Evolutionary conservation across 202 grass and related monocot genomes (phyloP).

Genomic region (Carex arenaria): DNA sequence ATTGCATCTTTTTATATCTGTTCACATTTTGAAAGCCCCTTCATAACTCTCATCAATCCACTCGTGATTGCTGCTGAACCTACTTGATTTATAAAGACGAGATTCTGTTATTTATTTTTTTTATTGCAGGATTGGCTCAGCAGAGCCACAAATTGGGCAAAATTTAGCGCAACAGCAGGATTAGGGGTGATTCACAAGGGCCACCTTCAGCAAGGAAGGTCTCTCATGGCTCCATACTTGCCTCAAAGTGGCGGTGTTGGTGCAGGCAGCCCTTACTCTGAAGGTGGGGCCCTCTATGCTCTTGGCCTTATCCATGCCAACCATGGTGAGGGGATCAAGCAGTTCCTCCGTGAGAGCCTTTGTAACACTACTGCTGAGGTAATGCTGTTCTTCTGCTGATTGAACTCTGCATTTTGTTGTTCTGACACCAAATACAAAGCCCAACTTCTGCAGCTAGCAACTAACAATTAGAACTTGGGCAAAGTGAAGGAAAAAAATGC

Average conservation of each 20-base stretch:
- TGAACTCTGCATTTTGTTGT: not conserved
- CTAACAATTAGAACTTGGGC: not conserved
- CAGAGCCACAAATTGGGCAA: slow-evolving; percentile 99
- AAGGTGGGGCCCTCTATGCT: slow-evolving; percentile 97
- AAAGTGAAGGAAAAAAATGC: not conserved
- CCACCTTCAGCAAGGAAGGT: slow-evolving; percentile 92
- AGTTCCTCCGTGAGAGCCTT: slow-evolving; percentile 94
- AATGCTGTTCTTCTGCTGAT: slow-evolving; percentile 20
- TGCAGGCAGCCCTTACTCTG: slow-evolving; percentile 96
- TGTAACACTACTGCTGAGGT: slow-evolving; percentile 93
- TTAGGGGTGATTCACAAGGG: slow-evolving; percentile 98
- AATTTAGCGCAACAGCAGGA: slow-evolving; percentile 95
- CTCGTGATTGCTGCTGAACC: not conserved
- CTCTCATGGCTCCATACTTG: slow-evolving; percentile 98
- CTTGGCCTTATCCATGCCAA: slow-evolving; percentile 99
- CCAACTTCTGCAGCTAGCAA: not conserved
- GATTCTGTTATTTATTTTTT: slow-evolving; percentile 12
- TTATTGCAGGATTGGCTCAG: slow-evolving; percentile 87
- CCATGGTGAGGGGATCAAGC: slow-evolving; percentile 98
- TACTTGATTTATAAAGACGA: not conserved
- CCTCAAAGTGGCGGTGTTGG: slow-evolving; percentile 94
- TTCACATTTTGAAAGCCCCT: not conserved
- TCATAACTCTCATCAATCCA: not conserved
- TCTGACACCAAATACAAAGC: not conserved
- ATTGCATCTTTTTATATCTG: not conserved